Conservation (phyloP, 441 rosid genomes). For the Gossypium armourianum region DNA sequence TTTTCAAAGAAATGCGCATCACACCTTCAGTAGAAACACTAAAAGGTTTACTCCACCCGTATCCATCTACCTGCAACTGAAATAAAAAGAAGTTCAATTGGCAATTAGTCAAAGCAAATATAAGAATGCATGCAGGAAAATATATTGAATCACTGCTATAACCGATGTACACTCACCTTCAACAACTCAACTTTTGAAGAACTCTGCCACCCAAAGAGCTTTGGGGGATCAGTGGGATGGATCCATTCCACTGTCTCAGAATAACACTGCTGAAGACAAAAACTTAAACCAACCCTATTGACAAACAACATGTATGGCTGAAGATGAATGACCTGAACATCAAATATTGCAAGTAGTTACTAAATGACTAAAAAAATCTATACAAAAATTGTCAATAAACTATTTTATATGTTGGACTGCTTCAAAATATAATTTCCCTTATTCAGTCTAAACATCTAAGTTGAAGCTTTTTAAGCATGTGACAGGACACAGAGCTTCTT, state of each 20-base stretch:
- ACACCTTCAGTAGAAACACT: slow-evolving; percentile 69
- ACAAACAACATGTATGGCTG: slow-evolving; percentile 80
- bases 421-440: not conserved
- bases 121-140: not conserved
- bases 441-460: not conserved
- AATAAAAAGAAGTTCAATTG: slow-evolving; percentile 19
- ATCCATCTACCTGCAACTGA: slow-evolving; percentile 70
- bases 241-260: slow-evolving; percentile 73
- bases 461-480: not conserved
- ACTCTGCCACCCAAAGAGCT: slow-evolving; percentile 68
- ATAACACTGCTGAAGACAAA: slow-evolving; percentile 84
- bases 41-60: slow-evolving; percentile 82
- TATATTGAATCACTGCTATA: not conserved
- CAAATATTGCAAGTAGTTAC: slow-evolving; percentile 19
- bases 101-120: slow-evolving; percentile 8
- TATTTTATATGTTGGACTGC: not conserved
- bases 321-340: slow-evolving; percentile 77
- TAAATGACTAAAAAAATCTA: slow-evolving; percentile 8
- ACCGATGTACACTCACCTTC: slow-evolving; percentile 29
- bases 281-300: slow-evolving; percentile 63
- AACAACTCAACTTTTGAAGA: slow-evolving; percentile 52
- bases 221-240: slow-evolving; percentile 84
- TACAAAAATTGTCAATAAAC: slow-evolving; percentile 5
- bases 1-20: slow-evolving; percentile 61
- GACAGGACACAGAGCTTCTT: slow-evolving; percentile 2